Evolutionary conservation across 2,329 filamentous ascomycete genomes (phyloP), one percentile per base, ranked within the genome.

Genomic region (Cladorrhinum sp.): DNA sequence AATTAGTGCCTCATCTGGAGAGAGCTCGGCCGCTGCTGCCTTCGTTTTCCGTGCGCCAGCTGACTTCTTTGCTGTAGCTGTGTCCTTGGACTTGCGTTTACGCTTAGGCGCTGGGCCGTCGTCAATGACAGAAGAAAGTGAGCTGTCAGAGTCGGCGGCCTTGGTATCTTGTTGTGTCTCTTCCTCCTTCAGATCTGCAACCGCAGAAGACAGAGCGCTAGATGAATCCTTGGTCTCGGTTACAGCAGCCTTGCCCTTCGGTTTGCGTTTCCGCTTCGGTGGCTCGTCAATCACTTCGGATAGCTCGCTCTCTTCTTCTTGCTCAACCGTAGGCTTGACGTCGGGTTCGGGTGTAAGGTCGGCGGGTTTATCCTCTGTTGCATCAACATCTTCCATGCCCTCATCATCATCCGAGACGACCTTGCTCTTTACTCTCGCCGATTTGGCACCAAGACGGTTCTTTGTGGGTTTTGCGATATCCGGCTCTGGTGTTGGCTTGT

Each of bases 1-100:
- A 71, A 97, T 89, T 72, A 96, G 90, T 2, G 84, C 86, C 61
- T 91, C 85, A 62, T 92, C 84, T 0, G 88, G 84, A 18, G 86
- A 73, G 13, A 67, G 13, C 36, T 81, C 72, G 49, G 71, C 70
- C 32, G 70, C 24, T 1, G 71, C 49, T 32, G 71, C 48, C 61
- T 80, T 79, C 18, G 74, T 20, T 62, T 80, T 81, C 16, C 57
- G 51, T 72, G 62, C 68, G 73, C 64, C 72, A 9, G 18, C 16
- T 12, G 22, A 20, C 18, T 74, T 66, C 63, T 74, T 67, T 32
- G 67, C 63, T 69, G 77, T 69, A 71, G 79, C 71, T 63, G 74
- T 41, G 69, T 78, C 73, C 62, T 77, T 77, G 51, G 71, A 60
- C 66, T 84, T 87, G 66, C 80, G 82, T 70, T 81, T 85, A 25